Evolutionary conservation across 352 stramenopile genomes (phyloP), one percentile per base, ranked within the genome.

Genomic region (Phytophthora hybrid): DNA sequence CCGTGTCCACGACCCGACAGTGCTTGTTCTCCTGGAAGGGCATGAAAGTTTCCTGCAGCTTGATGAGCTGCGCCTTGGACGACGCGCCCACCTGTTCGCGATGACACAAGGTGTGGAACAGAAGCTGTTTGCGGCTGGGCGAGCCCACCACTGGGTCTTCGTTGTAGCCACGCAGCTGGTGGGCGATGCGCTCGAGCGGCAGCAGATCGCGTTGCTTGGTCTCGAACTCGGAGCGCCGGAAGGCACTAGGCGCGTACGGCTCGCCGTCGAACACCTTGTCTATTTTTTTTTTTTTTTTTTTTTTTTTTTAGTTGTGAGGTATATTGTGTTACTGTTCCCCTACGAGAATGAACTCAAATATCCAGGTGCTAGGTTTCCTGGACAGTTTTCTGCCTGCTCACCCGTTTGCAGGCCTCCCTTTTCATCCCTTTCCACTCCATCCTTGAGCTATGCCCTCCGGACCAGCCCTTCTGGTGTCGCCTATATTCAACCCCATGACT

Each of bases 1-100:
- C 79, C 23, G 86, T 80, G 70, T 94, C 89, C 4, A 96, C 84
- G 0, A 92, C 79, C 26, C 81, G 75, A 62, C 85, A 93, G 23
- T 93, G 78, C 63, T 93, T 93, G 75, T 96, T 85, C 63, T 93
- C 67, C 68, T 93, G 82, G 56, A 94, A 93, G 31, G 87, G 89
- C 76, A 96, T 82, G 58, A 94, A 91, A 23, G 86, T 92, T 52
- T 96, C 89, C 57, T 96, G 87, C 34, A 94, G 68, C 55, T 89
- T 84, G 47, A 94, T 80, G 11, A 83, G 69, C 73, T 94, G 83
- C 19, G 79, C 82, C 46, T 85, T 90, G 21, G 84, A 87, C 63
- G 81, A 91, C 49, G 62, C 61, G 0, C 89, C 89, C 41, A 87
- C 81, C 46, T 91, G 87, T 59, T 96, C 89, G 52, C 89, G 85